Base-by-base conservation (phyloP, 495 filamentous ascomycete genomes). In the Penicillium diatomitis region DNA sequence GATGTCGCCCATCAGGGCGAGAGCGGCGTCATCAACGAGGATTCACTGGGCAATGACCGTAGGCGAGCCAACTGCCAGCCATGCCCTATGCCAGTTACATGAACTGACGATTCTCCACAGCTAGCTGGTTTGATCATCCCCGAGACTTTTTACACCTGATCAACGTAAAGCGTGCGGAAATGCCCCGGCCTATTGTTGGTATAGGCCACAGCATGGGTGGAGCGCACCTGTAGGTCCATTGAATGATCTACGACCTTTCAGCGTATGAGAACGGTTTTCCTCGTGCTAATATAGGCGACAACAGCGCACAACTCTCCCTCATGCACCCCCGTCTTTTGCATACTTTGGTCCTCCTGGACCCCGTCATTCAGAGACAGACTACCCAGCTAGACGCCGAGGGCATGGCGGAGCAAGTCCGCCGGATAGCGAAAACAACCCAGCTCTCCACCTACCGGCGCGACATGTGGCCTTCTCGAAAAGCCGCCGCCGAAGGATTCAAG, bases 191-290 rank as follows among this genome's bases (percentile, higher is more conserved):
- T 4, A 67, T 96, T n/a, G 68, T 96, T 48, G 92, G 90, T 31
- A 62, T 98, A 3, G 92, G 92, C 20, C 92, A 98, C 67, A 91
- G 86, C 62, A 85, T 89, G 75, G 92, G 92, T 54, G 90, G 78
- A 50, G 78, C 77, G 60, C 77, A 86, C 44, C 76, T 79, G 69
- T 77, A 27, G 57, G 69, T 59, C 5, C 35, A 20, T 20, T 20
- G 20, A 20, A 20, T 20, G 20, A 20, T 20, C 2, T 2, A 20
- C 20, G 20, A 20, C 20, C 1, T 20, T 20, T 20, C 20, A 20
- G 20, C 20, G 20, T 20, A 20, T 20, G 20, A 20, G 2, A 20
- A 20, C 20, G 20, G 0, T 2, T 20, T 20, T 20, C 20, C 20
- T 20, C 20, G 20, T 20, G 20, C 20, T 20, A 20, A 20, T 2